Conservation (phyloP, 768 basidiomycete species). For the Harrya chromipes region DNA sequence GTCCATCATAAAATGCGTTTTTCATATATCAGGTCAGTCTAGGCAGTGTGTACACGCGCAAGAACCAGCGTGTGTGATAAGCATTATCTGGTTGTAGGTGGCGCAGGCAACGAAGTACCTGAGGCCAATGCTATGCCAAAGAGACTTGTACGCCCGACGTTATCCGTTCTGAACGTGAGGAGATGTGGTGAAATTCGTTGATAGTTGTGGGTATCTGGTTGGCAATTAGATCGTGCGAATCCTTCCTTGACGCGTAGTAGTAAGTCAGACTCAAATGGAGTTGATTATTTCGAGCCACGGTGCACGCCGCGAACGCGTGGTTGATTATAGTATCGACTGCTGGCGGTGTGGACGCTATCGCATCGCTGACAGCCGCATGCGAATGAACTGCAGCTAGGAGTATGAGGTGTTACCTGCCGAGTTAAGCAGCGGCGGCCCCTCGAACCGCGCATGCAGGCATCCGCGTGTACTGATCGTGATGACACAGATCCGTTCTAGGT, state of each 20-base stretch:
- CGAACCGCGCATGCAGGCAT: constrained; percentile 14
- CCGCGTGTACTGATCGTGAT: constrained; percentile 20
- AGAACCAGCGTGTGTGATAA: not conserved
- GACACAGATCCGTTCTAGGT: constrained; percentile 4
- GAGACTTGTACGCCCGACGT: too few species aligned
- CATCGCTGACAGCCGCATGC: constrained; percentile 5
- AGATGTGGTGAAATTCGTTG: not conserved
- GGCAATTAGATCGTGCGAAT: constrained; percentile 1
- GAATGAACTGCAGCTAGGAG: constrained; percentile 13
- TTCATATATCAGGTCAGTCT: constrained; percentile 7
- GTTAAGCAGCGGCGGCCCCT: not conserved
- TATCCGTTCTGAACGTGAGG: too few species aligned
- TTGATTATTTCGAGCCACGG: not conserved
- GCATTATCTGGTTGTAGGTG: not conserved
- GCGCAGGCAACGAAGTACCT: too few species aligned
- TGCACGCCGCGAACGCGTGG: constrained; percentile 13
- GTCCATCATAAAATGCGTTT: constrained; percentile 6
- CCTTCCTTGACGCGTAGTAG: too few species aligned
- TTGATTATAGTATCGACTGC: constrained; percentile 1
- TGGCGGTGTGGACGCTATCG: constrained; percentile 6
- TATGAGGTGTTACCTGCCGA: not conserved
- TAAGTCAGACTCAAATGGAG: not conserved
- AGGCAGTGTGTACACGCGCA: not conserved
- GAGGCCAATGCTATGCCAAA: too few species aligned
- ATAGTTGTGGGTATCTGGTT: not conserved